A percentile compares a stretch with the other conserved stretches of the same genome.
These are phyloP conservation scores for Saturnispora zaruensis DNA, from an alignment of 805 yeast genomes.

Conservation along the genomic window DNA sequence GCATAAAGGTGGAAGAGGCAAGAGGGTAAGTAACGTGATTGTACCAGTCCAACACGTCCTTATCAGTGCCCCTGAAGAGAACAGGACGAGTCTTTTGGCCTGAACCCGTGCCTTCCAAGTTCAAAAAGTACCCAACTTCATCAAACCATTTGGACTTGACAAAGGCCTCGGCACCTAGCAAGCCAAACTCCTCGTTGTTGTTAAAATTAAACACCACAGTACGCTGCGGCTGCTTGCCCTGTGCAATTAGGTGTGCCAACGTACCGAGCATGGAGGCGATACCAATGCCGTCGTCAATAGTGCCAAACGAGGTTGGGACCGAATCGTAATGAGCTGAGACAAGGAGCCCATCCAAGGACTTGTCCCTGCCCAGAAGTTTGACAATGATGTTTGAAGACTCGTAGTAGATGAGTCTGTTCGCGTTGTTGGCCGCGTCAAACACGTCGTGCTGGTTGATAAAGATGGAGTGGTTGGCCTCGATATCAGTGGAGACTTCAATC, in stretches of 20 bases:
- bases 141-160: constrained; percentile 64
- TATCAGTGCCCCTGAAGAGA: constrained; percentile 76
- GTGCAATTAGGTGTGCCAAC: constrained; percentile 37
- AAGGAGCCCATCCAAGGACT: constrained; percentile 54
- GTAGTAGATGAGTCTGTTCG: constrained; percentile 53
- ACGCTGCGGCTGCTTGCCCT: constrained; percentile 46
- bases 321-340: constrained; percentile 85
- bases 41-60: constrained; percentile 54
- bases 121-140: constrained; percentile 56
- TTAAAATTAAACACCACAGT: constrained; percentile 79
- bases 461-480: constrained; percentile 10
- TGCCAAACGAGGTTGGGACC: constrained; percentile 79
- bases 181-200: constrained; percentile 83
- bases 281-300: constrained; percentile 91
- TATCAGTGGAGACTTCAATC: constrained; percentile 8
- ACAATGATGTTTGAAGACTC: constrained; percentile 79
- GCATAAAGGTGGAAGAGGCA: constrained; percentile 74
- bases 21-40: constrained; percentile 53
- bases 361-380: constrained; percentile 56
- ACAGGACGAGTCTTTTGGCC: constrained; percentile 64
- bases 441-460: constrained; percentile 42
- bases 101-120: constrained; percentile 88
- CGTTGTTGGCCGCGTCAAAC: constrained; percentile 34
- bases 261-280: constrained; percentile 72
- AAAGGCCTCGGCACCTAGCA: constrained; percentile 72